Evolutionary conservation across 176 grass and related monocot genomes (phyloP).

Genomic region (Carex pumila): DNA sequence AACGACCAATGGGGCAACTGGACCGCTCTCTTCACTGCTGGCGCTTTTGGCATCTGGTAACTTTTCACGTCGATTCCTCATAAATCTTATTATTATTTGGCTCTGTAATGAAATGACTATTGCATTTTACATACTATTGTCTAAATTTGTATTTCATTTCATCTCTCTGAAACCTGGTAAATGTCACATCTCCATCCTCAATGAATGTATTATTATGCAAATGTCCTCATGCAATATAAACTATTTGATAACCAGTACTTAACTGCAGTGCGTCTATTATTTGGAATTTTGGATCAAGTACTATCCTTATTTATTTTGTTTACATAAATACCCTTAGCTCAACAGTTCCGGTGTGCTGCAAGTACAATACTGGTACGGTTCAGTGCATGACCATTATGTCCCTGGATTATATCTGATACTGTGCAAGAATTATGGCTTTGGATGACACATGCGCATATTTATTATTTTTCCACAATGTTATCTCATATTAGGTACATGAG

Average conservation of each 20-base stretch:
- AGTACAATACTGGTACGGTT: neutral
- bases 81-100: neutral
- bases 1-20: conserved; percentile 69
- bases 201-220: neutral
- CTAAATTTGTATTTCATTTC: neutral
- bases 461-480: neutral
- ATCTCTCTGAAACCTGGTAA: neutral
- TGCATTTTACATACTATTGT: neutral
- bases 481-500: neutral
- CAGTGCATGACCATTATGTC: neutral
- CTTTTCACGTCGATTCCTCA: neutral
- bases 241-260: no score
- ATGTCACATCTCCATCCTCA: neutral
- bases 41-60: conserved; percentile 68
- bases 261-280: no score
- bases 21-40: conserved; percentile 52
- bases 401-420: neutral
- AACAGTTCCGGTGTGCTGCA: neutral
- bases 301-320: neutral
- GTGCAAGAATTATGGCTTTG: neutral
- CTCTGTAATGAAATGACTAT: neutral
- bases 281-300: neutral
- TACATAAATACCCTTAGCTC: neutral
- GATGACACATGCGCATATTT: neutral
- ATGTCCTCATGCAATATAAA: neutral